Conservation (phyloP, 257 asterid genomes). For the Solanum gandarillasii region DNA sequence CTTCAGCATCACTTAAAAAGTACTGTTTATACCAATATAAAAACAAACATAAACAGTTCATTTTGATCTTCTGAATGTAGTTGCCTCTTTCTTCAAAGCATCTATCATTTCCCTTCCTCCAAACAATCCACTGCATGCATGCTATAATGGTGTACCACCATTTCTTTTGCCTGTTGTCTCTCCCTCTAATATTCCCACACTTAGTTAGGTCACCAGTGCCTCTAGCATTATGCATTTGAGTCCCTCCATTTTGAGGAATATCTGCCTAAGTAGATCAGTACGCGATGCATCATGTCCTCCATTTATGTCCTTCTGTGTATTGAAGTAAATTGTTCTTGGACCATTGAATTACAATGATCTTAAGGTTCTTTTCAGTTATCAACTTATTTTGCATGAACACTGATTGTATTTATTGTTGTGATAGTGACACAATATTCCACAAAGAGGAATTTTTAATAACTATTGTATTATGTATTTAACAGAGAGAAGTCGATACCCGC, state of each 20-base stretch:
- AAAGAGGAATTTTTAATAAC: not conserved
- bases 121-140: not conserved
- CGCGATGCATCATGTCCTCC: not conserved
- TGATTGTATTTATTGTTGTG: not conserved
- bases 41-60: not conserved
- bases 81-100: not conserved
- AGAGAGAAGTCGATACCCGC: constrained; percentile 97
- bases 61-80: not conserved
- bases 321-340: not conserved
- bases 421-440: not conserved
- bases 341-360: not conserved
- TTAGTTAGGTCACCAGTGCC: not conserved
- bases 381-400: not conserved
- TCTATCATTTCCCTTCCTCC: not conserved
- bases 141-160: not conserved
- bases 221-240: not conserved
- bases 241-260: not conserved
- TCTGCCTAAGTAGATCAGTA: not conserved
- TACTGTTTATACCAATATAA: not conserved
- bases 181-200: not conserved
- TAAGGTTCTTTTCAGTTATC: not conserved
- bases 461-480: constrained; percentile 7
- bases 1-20: not conserved
- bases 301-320: not conserved
- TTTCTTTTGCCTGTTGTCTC: not conserved